Percentiles rank a stretch among this genome's conserved stretches.
Conservation (phyloP, 169 alveolate species). For the Plasmodium inui region DNA sequence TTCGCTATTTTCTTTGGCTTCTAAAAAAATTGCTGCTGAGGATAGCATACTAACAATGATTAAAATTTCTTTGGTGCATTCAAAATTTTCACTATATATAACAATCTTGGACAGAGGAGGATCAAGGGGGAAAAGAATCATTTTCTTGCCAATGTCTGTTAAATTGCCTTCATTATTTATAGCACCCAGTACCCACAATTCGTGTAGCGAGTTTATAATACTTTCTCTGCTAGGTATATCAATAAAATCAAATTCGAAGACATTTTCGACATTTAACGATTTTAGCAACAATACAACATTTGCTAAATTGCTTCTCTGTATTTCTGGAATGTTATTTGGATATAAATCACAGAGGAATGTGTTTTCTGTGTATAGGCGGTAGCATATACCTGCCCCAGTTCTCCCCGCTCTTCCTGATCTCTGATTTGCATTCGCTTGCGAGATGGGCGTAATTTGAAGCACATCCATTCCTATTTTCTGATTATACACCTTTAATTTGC, state of each 20-base stretch:
- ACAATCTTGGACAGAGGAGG: conserved; percentile 99
- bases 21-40: conserved; percentile 97
- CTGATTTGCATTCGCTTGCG: conserved; percentile 99
- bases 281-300: conserved; percentile 98
- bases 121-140: conserved; percentile 99
- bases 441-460: conserved; percentile 98
- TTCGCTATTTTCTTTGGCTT: conserved; percentile 96
- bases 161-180: conserved; percentile 93
- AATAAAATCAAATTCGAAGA: conserved; percentile 98
- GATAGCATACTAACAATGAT: conserved; percentile 98
- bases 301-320: conserved; percentile 98
- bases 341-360: conserved; percentile 96
- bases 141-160: conserved; percentile 86
- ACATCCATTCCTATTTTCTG: conserved; percentile 99
- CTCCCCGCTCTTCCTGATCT: conserved; percentile 99
- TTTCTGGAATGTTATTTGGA: conserved; percentile 99
- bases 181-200: conserved; percentile 98
- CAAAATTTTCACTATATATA: conserved; percentile 84
- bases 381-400: conserved; percentile 99
- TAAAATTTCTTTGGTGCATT: conserved; percentile 95
- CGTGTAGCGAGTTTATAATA: conserved; percentile 97
- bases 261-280: conserved; percentile 95
- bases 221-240: conserved; percentile 99
- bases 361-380: conserved; percentile 98
- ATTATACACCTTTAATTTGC: conserved; percentile 99